Evolutionary conservation across 495 filamentous ascomycete genomes (phyloP), one percentile per base, ranked within the genome.

Genomic region (Talaromyces liani): DNA sequence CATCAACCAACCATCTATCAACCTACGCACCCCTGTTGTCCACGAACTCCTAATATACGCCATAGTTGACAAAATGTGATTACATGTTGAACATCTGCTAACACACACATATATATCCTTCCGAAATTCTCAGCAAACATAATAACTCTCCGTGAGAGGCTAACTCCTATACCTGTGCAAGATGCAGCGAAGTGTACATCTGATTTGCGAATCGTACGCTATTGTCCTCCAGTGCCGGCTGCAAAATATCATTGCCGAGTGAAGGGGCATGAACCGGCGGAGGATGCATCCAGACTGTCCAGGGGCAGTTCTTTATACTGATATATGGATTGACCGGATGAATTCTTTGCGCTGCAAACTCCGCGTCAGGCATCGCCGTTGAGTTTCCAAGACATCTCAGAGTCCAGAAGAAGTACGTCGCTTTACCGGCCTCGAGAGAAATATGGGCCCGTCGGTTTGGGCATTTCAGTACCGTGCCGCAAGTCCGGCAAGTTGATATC

Each of bases 261-360:
- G 67, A 66, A 8, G 78, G 78, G 10, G 77, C 59, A 53, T 74
- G 72, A 6, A 65, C 64, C 4, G 72, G 73, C 7, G 73, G 70
- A 27, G 78, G 77, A 53, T 79, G 78, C 60, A 77, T 74, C 22
- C 76, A 73, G 3, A 79, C 66, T 3, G 77, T 78, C 77, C 77
- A 80, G 5, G 77, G 77, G 62, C 77, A 79, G 58, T 76, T 79
- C n/a, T 77, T 72, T 63, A 75, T 64, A 58, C 71, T 66, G 20
- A 78, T 67, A 5, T 72, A 65, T 0, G 71, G 68, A 51, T 76
- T 76, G 7, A 74, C 75, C 1, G 78, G 78, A 59, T 80, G 78
- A 8, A 79, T 77, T 54, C 78, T 69, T 61, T 79, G 77, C 10
- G 66, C 61, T 9, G 69, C 77, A 71, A 74, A 77, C 1, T 67